These are phyloP conservation scores for Pichia sporocuriosa DNA, from an alignment of 805 yeast genomes.

Conservation along the genomic window DNA sequence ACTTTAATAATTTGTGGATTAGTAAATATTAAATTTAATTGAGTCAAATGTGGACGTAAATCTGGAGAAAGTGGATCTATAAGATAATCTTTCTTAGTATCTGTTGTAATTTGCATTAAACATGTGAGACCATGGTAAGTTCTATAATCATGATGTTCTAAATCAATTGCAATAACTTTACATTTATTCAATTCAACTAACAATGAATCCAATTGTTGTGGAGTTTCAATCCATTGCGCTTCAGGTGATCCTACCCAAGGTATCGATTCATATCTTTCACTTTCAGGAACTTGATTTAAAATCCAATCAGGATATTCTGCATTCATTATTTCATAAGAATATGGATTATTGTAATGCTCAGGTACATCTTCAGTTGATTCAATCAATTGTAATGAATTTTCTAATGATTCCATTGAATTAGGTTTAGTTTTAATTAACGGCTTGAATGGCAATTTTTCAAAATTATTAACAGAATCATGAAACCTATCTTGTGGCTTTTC, in stretches of 20 bases:
- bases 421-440: slow-evolving; percentile 75
- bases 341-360: slow-evolving; percentile 72
- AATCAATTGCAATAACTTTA: slow-evolving; percentile 79
- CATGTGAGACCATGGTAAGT: slow-evolving; percentile 87
- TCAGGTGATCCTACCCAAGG: slow-evolving; percentile 54
- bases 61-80: slow-evolving; percentile 66
- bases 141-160: slow-evolving; percentile 92
- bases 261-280: slow-evolving; percentile 39
- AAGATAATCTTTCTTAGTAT: slow-evolving; percentile 59
- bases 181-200: slow-evolving; percentile 42
- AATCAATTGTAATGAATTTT: slow-evolving; percentile 40
- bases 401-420: slow-evolving; percentile 49
- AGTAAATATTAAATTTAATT: slow-evolving; percentile 68
- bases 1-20: slow-evolving; percentile 79
- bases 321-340: slow-evolving; percentile 61
- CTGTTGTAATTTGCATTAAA: slow-evolving; percentile 84
- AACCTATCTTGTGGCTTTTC: slow-evolving; percentile 68
- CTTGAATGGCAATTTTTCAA: slow-evolving; percentile 63
- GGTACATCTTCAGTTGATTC: slow-evolving; percentile 38
- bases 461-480: slow-evolving; percentile 49
- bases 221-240: slow-evolving; percentile 59
- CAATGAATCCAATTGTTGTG: slow-evolving; percentile 47
- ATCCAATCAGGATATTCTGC: slow-evolving; percentile 63
- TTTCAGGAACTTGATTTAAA: slow-evolving; percentile 31
- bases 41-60: slow-evolving; percentile 62